These are phyloP conservation scores for Vaccinium vitisidaea DNA, from an alignment of 148 eudicot species.

Conservation along the genomic window DNA sequence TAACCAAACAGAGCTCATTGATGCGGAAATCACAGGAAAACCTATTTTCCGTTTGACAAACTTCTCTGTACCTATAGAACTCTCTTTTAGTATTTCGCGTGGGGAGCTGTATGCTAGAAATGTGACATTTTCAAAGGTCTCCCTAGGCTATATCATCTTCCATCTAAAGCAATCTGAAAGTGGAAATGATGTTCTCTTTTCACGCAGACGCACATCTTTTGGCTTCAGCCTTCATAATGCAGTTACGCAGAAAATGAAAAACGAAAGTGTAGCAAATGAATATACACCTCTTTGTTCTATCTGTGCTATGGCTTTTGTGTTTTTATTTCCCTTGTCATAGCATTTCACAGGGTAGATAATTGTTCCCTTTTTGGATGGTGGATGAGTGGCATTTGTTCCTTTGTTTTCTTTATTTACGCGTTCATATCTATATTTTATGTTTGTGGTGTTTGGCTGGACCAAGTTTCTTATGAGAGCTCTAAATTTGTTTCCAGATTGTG, in stretches of 20 bases:
- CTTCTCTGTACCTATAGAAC: neutral
- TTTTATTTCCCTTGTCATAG: neutral
- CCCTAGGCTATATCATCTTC: neutral
- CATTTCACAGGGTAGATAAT: no score
- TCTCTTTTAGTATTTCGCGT: neutral
- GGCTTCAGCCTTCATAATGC: no score
- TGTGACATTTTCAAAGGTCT: neutral
- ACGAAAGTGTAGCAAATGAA: neutral
- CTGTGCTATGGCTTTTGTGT: neutral
- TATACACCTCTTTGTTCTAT: neutral
- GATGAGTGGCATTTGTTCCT: neutral
- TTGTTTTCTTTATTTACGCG: neutral
- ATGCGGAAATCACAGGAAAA: neutral
- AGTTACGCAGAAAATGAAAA: no score
- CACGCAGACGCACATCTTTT: no score
- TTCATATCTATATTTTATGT: neutral
- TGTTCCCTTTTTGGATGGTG: neutral
- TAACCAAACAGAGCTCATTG: neutral
- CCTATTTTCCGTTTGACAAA: neutral
- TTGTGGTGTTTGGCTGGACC: neutral
- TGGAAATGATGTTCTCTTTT: no score
- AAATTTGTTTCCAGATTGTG: constrained; percentile 39
- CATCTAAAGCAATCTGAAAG: neutral
- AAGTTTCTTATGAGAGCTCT: neutral
- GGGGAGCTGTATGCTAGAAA: neutral